Evolutionary conservation across 306 rosid genomes (phyloP), one percentile per base, ranked within the genome.

Genomic region (Chamaecrista fasciculata): DNA sequence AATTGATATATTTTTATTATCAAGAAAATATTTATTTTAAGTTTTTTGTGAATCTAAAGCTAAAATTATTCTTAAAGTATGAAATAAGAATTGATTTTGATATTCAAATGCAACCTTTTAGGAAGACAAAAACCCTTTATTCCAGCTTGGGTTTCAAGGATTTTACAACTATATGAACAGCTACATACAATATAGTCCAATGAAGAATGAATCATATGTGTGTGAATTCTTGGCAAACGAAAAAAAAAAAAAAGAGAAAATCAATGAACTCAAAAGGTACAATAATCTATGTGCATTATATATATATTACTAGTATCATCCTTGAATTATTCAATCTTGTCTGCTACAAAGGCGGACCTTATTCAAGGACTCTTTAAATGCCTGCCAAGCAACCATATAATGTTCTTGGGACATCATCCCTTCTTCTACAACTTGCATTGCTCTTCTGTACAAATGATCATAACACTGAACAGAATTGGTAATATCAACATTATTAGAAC

Each of bases 391-490:
- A 77, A 81, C 90, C 94, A 80, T 82, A 49, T 84, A 94, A 81
- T 94, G 97, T 73, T 90, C 87, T 71, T 79, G 94, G 56, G 98
- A 94, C 58, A 68, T 66, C 95, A 90, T 80, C 63, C 98, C 98
- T 81, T 90, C 94, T 72, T 85, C 96, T 59, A 90, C 97, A 74
- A 86, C 90, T 76, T 86, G 91, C 90, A 90, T 94, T 51, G 95
- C 94, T 55, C 83, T 80, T 90, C 84, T 88, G 84, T 88, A 85
- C 87, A 94, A 84, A 84, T 94, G 95, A 82, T 94, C 98, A 65
- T 79, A 90, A 90, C 91, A 82, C 86, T 90, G 97, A 83, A 90
- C 89, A n/a, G 96, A 92, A 80, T 94, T 90, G 70, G 83, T 78
- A 62, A 83, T 79, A 87, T 94, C 98, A 26, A 88, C 85, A 70